Percentiles rank a stretch among this genome's conserved stretches.
These are phyloP conservation scores for Yamadazyma diospyri DNA, from an alignment of 1,139 yeast genomes.

Conservation along the genomic window DNA sequence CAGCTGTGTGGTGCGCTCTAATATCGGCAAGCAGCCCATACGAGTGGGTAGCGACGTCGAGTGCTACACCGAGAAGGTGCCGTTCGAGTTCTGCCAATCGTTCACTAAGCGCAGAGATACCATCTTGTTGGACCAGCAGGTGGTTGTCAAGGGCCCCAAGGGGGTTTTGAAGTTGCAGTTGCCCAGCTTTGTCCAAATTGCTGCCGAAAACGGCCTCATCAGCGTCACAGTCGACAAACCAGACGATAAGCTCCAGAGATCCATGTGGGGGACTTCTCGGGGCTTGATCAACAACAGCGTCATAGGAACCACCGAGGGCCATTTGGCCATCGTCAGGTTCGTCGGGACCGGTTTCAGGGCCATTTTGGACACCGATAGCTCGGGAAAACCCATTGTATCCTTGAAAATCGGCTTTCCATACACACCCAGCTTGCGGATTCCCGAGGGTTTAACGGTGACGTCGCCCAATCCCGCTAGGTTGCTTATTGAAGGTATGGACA, in stretches of 20 bases:
- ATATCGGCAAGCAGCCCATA: slow-evolving; percentile 42
- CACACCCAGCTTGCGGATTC: slow-evolving; percentile 75
- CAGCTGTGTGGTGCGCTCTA: slow-evolving; percentile 29
- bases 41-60: slow-evolving; percentile 30
- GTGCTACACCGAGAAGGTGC: slow-evolving; percentile 34
- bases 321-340: slow-evolving; percentile 78
- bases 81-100: slow-evolving; percentile 45
- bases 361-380: slow-evolving; percentile 49
- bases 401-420: slow-evolving; percentile 71
- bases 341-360: slow-evolving; percentile 99
- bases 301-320: slow-evolving; percentile 90
- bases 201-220: slow-evolving; percentile 32
- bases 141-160: slow-evolving; percentile 76
- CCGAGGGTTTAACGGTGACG: slow-evolving; percentile 68
- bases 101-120: slow-evolving; percentile 69
- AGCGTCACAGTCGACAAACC: slow-evolving; percentile 57
- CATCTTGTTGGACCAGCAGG: slow-evolving; percentile 55
- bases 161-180: slow-evolving; percentile 64
- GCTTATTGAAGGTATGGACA: slow-evolving; percentile 81
- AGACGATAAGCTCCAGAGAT: slow-evolving; percentile 62
- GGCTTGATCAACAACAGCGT: slow-evolving; percentile 74
- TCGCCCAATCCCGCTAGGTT: slow-evolving; percentile 89
- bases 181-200: slow-evolving; percentile 66
- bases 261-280: slow-evolving; percentile 96
- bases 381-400: slow-evolving; percentile 59